A percentile compares a stretch with the other conserved stretches of the same genome.
Conservation (phyloP, 2,329 filamentous ascomycete genomes). For the Xylaria sp. region DNA sequence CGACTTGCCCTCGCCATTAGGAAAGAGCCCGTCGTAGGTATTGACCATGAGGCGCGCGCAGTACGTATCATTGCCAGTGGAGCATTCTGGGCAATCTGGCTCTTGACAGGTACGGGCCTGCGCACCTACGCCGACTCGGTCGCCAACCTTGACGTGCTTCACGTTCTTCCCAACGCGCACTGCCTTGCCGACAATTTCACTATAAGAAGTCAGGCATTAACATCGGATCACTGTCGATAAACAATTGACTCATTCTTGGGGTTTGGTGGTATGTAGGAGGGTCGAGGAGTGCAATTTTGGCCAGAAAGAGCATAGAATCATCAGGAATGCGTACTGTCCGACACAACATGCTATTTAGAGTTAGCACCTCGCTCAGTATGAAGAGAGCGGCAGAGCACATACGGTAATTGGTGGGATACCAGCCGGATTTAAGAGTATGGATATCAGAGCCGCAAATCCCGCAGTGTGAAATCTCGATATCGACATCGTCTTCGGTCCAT, state of each 20-base stretch:
- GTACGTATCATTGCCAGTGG: constrained; percentile 56
- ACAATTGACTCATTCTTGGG: not conserved
- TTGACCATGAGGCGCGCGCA: constrained; percentile 54
- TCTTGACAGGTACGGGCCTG: constrained; percentile 66
- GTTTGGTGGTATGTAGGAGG: not conserved
- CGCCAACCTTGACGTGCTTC: constrained; percentile 53
- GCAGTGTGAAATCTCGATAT: constrained; percentile 73
- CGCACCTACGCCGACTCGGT: constrained; percentile 62
- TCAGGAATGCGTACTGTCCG: constrained; percentile 57
- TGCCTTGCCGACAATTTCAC: constrained; percentile 69
- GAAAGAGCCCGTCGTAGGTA: constrained; percentile 65
- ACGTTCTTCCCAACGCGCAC: constrained; percentile 73
- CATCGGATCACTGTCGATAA: not conserved
- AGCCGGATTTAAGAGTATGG: constrained; percentile 67
- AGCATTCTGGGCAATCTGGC: constrained; percentile 57
- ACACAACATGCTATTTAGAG: constrained; percentile 59
- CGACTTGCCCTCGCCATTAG: constrained; percentile 64
- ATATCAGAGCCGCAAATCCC: constrained; percentile 73
- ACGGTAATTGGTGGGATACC: constrained; percentile 57
- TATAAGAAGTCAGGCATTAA: constrained; percentile 1
- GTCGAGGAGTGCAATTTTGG: not conserved
- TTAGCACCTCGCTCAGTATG: constrained; percentile 32
- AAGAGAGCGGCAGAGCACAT: constrained; percentile 36
- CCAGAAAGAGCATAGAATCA: not conserved
- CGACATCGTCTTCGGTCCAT: constrained; percentile 74